A percentile compares a stretch with the other conserved stretches of the same genome.
Conservation (phyloP, 768 basidiomycete genomes). For the Suillus weaverae region DNA sequence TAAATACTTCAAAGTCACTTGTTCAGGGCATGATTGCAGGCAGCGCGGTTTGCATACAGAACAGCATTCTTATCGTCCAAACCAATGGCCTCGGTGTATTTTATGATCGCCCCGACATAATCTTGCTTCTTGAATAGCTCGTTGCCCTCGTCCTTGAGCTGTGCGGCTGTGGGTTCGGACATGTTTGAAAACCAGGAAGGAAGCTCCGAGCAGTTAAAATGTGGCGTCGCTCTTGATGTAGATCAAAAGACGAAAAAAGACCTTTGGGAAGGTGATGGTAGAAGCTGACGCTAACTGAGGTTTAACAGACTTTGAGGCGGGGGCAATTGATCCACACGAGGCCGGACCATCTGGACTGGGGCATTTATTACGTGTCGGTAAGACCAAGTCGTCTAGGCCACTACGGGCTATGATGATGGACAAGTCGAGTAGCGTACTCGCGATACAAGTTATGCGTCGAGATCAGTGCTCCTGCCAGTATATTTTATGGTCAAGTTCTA, state of each 20-base stretch:
- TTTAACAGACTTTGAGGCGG: conserved; percentile 2
- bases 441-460: too few relatives aligned
- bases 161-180: conserved; percentile 5
- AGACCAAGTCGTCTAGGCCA: too few relatives aligned
- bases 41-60: conserved; percentile 47
- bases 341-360: not conserved
- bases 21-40: conserved; percentile 37
- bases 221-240: not conserved
- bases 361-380: not conserved
- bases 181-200: not conserved
- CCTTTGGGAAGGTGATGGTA: not conserved
- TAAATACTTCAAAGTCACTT: conserved; percentile 22
- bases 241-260: not conserved
- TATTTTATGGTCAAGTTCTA: too few relatives aligned
- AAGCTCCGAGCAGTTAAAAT: not conserved
- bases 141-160: conserved; percentile 45
- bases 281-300: not conserved
- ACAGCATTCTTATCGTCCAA: conserved; percentile 40
- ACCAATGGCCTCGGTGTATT: conserved; percentile 44
- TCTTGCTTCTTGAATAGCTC: conserved; percentile 34
- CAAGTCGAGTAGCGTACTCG: too few relatives aligned
- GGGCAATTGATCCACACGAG: not conserved
- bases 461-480: too few relatives aligned
- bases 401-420: too few relatives aligned
- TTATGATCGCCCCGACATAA: conserved; percentile 36